A percentile compares a stretch with the other conserved stretches of the same genome.
Conservation (phyloP, 192 early-diverging fungal genomes). For the Haplosporangium gracile region DNA sequence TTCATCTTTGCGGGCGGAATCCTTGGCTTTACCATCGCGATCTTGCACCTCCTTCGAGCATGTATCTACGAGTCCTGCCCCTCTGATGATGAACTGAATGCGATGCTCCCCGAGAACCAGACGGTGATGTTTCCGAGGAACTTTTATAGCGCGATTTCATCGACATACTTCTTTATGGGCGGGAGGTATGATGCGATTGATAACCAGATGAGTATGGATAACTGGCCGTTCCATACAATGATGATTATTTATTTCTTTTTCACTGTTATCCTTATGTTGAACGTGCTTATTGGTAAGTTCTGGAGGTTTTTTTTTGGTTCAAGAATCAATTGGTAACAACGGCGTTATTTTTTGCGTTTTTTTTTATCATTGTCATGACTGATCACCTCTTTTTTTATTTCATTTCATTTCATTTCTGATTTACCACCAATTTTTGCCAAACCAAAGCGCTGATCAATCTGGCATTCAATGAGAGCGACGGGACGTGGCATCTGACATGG, state of each 20-base stretch:
- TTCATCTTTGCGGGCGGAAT: conserved; percentile 28
- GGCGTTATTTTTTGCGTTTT: background rate
- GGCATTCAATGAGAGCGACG: conserved; percentile 25
- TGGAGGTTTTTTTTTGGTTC: background rate
- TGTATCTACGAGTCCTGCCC: background rate
- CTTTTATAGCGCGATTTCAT: background rate
- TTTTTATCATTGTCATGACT: background rate
- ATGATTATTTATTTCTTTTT: conserved; percentile 32
- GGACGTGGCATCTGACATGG: conserved; percentile 19
- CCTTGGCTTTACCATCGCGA: conserved; percentile 18
- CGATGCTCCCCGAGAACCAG: background rate
- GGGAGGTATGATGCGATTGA: background rate
- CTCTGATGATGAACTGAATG: background rate
- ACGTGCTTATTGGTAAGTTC: conserved; percentile 23
- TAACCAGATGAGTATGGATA: background rate
- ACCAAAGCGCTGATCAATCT: conserved; percentile 28
- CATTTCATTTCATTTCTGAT: background rate
- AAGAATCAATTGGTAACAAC: background rate
- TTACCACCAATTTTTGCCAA: background rate
- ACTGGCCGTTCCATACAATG: conserved; percentile 19
- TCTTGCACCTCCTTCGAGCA: conserved; percentile 7
- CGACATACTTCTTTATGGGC: background rate
- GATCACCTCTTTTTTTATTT: background rate
- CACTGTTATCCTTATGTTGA: conserved; percentile 34
- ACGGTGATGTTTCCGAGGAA: background rate